Evolutionary conservation across 2,329 filamentous ascomycete species (phyloP), one percentile per base, ranked within the genome.

Genomic region (Metarhizium anisopliae): DNA sequence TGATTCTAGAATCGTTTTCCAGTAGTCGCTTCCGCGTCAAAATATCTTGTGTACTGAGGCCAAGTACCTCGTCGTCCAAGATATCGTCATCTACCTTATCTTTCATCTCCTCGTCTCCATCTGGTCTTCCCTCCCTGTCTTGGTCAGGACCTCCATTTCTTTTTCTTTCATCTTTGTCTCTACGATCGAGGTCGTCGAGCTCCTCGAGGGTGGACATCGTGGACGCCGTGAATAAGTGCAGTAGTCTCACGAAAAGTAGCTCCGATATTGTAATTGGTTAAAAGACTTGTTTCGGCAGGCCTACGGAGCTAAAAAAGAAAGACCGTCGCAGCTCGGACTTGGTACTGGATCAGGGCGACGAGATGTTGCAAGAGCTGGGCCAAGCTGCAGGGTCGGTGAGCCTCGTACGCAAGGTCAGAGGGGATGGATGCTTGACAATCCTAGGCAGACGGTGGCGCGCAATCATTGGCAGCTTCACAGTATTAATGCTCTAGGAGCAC

Each of bases 1-100:
- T 97, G 75, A 99, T 97, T 67, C 94, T 84, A 67, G 94, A 89
- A 74, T 99, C 94, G 74, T 99, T 99, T 74, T 99, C 94, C 62
- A 99, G 80, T 68, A 99, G 81, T 68, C 92, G 86, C 78, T 86
- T 89, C 72, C 94, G 84, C 66, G 91, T 95, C 67, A 90, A 80
- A 67, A 99, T 95, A 76, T 99, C 94, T 77, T 90, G 85, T 77
- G 94, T 97, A 78, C 87, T 93, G 65, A 95, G 86, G 71, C 84
- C 87, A 59, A 97, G 83, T 66, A 99, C 93, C 77, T 99, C 94
- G 55, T 93, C 86, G 72, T 97, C 93, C 61, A 99, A 81, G 55
- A 92, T 81, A 63, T 95, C 87, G 51, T 93, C 81, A 35, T 78
- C 74, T 60, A 87, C 85, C 11, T 84, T 86, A 70, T 96, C 92